Evolutionary conservation across 805 yeast species (phyloP), one percentile per base, ranked within the genome.

Genomic region (Metschnikowia colocasiae): DNA sequence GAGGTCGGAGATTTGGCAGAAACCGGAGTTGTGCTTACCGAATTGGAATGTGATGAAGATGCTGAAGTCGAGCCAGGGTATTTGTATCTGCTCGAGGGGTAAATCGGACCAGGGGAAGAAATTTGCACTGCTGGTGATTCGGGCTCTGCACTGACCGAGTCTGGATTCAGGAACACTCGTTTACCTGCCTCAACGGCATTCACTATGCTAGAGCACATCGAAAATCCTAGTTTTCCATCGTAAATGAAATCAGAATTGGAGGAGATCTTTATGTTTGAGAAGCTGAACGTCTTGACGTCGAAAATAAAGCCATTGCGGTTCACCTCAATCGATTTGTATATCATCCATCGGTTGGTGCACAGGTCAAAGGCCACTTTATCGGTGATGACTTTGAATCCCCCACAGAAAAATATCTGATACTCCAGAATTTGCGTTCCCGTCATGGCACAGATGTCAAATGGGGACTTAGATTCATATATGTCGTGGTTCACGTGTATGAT

Each of bases 401-500:
- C 95, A 58, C 79, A 83, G 49, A 76, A 74, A 52, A 84, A 73
- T 13, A 81, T 71, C 55, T 82, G 82, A 31, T 80, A 64, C n/a
- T 73, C 68, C 4, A 86, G 77, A 4, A 85, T 65, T 46, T 65
- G 70, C 7, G 79, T 69, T 15, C 78, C 72, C 5, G 72, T 57
- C 60, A 80, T 65, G 46, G 80, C 74, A 37, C 78, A 58, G 16
- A 83, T 56, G 2, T 82, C 75, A 3, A 78, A 76, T 0, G 90
- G 89, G 4, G 70, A 57, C 37, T 72, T 36, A 12, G 42, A 43
- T 2, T 77, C 78, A 2, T 51, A 52, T 13, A 44, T 51, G 23
- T 54, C 47, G 4, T 58, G 58, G 36, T 64, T 67, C 48, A 64
- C 53, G 23, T 61, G 58, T 3, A 64, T 63, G 4, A 65, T 53